A percentile compares a stretch with the other conserved stretches of the same genome.
These are phyloP conservation scores for Salvia rosmarinus DNA, from an alignment of 257 asterid species.

Conservation along the genomic window DNA sequence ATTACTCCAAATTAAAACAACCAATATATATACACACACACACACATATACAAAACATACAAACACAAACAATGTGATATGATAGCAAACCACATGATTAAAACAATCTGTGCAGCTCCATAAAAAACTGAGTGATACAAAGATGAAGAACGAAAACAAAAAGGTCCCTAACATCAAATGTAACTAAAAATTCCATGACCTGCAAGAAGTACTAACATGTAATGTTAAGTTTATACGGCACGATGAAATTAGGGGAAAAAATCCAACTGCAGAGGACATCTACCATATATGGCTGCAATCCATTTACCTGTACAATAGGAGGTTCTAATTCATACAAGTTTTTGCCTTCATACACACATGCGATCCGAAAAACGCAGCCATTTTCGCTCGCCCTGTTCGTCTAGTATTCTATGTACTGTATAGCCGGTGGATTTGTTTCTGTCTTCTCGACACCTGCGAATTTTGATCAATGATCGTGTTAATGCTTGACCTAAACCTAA, in stretches of 20 bases:
- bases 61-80: background rate
- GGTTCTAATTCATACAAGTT: slow-evolving; percentile 25
- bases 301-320: slow-evolving; percentile 30
- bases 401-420: slow-evolving; percentile 79
- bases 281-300: slow-evolving; percentile 25
- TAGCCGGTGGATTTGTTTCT: slow-evolving; percentile 59
- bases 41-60: too few species aligned
- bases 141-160: too few species aligned
- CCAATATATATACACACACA: too few species aligned
- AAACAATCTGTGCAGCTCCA: background rate
- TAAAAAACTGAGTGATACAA: too few species aligned
- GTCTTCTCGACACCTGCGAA: slow-evolving; percentile 63
- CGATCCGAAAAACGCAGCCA: slow-evolving; percentile 17
- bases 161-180: background rate
- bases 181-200: background rate
- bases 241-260: background rate
- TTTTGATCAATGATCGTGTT: background rate
- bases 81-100: background rate
- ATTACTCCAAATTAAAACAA: too few species aligned
- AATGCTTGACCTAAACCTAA: background rate
- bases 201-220: background rate
- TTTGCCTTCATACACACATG: slow-evolving; percentile 23
- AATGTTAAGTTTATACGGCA: background rate
- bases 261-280: slow-evolving; percentile 15
- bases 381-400: background rate